phyloP scores from a whole-genome alignment of 2,329 filamentous ascomycete genomes.

The Fonsecaea multimorphosa region DNA sequence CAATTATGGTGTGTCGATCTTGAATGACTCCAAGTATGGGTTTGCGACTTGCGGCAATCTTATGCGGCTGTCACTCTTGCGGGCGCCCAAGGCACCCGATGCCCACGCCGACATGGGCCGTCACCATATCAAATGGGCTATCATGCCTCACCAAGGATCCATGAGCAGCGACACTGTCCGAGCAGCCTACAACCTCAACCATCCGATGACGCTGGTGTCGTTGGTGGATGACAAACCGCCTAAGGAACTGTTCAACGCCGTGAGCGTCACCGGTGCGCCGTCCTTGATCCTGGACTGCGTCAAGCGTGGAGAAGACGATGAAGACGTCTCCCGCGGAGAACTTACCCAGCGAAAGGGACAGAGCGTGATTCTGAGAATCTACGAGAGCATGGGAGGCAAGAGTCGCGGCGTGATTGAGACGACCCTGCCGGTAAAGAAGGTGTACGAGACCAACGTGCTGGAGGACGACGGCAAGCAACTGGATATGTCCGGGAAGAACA shows the following conservation, averaged over 20 bases:
- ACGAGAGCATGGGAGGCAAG: slow-evolving; percentile 85
- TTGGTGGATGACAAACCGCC: slow-evolving; percentile 30
- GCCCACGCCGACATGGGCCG: slow-evolving; percentile 91
- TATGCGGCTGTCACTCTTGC: slow-evolving; percentile 86
- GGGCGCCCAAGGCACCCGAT: slow-evolving; percentile 90
- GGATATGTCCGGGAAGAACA: slow-evolving; percentile 50
- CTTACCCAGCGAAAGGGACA: slow-evolving; percentile 70
- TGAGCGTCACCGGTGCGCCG: slow-evolving; percentile 69
- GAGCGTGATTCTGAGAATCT: slow-evolving; percentile 83
- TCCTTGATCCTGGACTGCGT: slow-evolving; percentile 84
- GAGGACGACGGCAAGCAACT: slow-evolving; percentile 83
- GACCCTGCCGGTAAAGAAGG: slow-evolving; percentile 73
- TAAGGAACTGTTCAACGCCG: slow-evolving; percentile 53
- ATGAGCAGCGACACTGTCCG: slow-evolving; percentile 76
- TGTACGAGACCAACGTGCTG: slow-evolving; percentile 82
- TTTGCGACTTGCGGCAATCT: slow-evolving; percentile 87
- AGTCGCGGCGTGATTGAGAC: slow-evolving; percentile 73
- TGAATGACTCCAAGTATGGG: slow-evolving; percentile 96
- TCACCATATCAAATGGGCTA: slow-evolving; percentile 87
- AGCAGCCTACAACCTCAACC: slow-evolving; percentile 89
- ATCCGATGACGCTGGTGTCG: slow-evolving; percentile 63
- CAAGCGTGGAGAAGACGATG: slow-evolving; percentile 91
- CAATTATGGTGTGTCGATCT: slow-evolving; percentile 86
- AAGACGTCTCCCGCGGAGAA: slow-evolving; percentile 66
- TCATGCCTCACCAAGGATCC: slow-evolving; percentile 79